A percentile compares a stretch with the other conserved stretches of the same genome.
Evolutionary conservation across 805 yeast genomes (phyloP).

Genomic region (Candida hispaniensis): DNA sequence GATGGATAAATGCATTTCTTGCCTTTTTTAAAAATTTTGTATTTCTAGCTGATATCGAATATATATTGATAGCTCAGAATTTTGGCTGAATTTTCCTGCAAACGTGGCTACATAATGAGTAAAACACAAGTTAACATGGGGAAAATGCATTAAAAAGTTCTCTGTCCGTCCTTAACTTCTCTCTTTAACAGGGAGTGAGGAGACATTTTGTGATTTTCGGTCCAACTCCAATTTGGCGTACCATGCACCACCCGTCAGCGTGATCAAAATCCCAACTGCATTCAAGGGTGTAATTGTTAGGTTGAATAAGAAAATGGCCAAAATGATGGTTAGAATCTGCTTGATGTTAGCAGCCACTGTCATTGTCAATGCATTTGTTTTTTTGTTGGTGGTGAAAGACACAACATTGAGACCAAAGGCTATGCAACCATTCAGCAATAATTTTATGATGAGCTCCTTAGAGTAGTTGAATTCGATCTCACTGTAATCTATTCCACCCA

Average conservation of each 20-base stretch:
- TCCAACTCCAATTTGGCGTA: constrained; percentile 20
- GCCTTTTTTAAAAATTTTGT: too few species aligned
- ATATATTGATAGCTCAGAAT: too few species aligned
- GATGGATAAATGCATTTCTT: too few species aligned
- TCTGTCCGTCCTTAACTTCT: too few species aligned
- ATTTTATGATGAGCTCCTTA: constrained; percentile 20
- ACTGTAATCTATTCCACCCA: constrained; percentile 17
- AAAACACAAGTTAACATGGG: too few species aligned
- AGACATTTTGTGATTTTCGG: too few species aligned
- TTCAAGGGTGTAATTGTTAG: constrained; percentile 24
- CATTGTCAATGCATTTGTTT: constrained; percentile 26
- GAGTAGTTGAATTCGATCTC: constrained; percentile 17
- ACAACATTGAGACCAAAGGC: constrained; percentile 25
- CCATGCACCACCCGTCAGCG: constrained; percentile 26
- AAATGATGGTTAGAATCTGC: constrained; percentile 25
- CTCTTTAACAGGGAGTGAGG: too few species aligned
- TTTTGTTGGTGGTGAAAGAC: constrained; percentile 26
- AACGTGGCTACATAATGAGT: too few species aligned
- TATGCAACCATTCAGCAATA: constrained; percentile 23
- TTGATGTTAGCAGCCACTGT: constrained; percentile 26
- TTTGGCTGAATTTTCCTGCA: too few species aligned
- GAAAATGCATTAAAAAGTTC: too few species aligned
- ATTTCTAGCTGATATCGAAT: too few species aligned
- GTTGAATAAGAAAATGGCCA: constrained; percentile 25
- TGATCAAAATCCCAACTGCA: constrained; percentile 23